phyloP scores from a whole-genome alignment of 2,329 filamentous ascomycete genomes.

The Venturia effusa region DNA sequence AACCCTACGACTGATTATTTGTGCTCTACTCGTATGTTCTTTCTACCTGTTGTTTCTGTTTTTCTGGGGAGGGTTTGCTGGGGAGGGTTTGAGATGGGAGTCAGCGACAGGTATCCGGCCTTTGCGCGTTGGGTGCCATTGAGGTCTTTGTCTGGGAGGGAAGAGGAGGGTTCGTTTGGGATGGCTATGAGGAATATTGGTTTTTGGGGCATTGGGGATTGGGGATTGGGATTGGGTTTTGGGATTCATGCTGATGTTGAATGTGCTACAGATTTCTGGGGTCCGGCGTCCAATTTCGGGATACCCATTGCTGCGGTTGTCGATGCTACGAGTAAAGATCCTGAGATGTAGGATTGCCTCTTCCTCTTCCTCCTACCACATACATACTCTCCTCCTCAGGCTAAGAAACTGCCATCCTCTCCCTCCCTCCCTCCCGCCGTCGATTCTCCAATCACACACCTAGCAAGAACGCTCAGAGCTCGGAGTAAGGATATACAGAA shows the following conservation, averaged over 20 bases:
- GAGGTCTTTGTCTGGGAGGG: neutral
- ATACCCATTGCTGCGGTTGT: conserved; percentile 43
- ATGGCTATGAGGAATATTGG: no score
- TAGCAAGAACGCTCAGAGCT: neutral
- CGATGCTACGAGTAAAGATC: conserved; percentile 41
- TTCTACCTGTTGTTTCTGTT: no score
- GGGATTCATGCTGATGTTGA: conserved; percentile 4
- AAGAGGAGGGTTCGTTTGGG: no score
- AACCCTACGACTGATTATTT: conserved; percentile 41
- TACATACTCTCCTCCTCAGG: neutral
- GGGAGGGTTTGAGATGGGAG: neutral
- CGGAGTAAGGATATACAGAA: neutral
- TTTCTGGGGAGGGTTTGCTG: neutral
- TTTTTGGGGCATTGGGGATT: no score
- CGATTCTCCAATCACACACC: neutral
- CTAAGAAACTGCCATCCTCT: neutral
- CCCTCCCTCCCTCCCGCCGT: neutral
- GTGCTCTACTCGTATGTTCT: conserved; percentile 44
- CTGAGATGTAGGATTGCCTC: conserved; percentile 33
- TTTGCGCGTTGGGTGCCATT: neutral
- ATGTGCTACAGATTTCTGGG: conserved; percentile 37
- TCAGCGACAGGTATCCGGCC: neutral
- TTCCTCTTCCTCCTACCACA: neutral
- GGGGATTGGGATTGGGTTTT: neutral
- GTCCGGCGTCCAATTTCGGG: conserved; percentile 41